A percentile compares a stretch with the other conserved stretches of the same genome.
phyloP scores from a whole-genome alignment of 257 asterid genomes.

The Solanum acaule region DNA sequence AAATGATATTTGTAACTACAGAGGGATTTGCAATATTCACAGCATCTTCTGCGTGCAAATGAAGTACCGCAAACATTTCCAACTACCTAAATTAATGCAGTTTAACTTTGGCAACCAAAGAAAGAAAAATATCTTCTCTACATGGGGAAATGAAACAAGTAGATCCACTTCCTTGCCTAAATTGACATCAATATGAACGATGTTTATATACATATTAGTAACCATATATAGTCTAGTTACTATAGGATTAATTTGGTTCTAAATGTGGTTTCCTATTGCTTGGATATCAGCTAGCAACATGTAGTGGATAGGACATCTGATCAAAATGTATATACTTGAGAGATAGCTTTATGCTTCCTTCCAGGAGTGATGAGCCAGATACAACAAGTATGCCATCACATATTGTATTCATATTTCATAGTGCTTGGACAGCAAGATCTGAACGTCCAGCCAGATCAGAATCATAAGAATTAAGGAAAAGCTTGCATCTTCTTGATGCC shows the following conservation, averaged over 20 bases:
- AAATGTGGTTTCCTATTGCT: not conserved
- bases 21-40: not conserved
- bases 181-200: not conserved
- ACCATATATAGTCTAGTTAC: not conserved
- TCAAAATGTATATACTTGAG: not conserved
- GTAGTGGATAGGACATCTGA: not conserved
- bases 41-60: not conserved
- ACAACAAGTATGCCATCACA: not conserved
- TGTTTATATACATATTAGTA: not conserved
- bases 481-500: not conserved
- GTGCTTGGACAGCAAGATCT: not conserved
- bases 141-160: not conserved
- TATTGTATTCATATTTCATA: not conserved
- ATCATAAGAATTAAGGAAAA: not conserved
- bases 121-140: not conserved
- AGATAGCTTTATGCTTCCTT: not conserved
- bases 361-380: not conserved
- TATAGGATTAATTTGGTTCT: not conserved
- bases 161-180: not conserved
- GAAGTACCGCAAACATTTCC: not conserved
- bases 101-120: not conserved
- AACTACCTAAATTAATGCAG: not conserved
- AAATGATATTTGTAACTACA: not conserved
- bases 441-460: not conserved
- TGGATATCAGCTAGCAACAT: not conserved